Conservation (phyloP, 2,329 filamentous ascomycete species). For the Fonsecaea monophora region DNA sequence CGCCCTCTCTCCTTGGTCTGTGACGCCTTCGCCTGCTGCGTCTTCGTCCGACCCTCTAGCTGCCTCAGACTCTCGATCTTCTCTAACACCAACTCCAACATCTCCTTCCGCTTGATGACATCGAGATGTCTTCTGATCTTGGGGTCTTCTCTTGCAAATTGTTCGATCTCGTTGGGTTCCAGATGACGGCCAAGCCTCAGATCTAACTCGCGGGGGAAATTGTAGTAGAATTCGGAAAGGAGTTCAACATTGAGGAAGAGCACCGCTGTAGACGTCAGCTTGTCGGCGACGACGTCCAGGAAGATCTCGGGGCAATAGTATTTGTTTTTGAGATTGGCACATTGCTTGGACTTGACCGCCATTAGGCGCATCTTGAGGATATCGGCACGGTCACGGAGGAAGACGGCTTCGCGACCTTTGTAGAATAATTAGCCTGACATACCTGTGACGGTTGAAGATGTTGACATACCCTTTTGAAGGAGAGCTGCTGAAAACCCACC, state of each 20-base stretch:
- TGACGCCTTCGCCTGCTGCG: slow-evolving; percentile 41
- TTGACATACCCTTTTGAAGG: slow-evolving; percentile 73
- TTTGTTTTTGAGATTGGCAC: slow-evolving; percentile 81
- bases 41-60: slow-evolving; percentile 75
- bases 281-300: slow-evolving; percentile 94
- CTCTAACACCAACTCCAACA: slow-evolving; percentile 88
- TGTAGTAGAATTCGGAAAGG: slow-evolving; percentile 96
- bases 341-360: slow-evolving; percentile 90
- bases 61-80: slow-evolving; percentile 94
- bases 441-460: slow-evolving; percentile 8
- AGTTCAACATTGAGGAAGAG: slow-evolving; percentile 97
- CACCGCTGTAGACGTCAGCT: slow-evolving; percentile 91
- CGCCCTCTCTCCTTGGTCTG: slow-evolving; percentile 47
- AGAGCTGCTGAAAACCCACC: slow-evolving; percentile 92
- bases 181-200: slow-evolving; percentile 81
- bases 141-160: slow-evolving; percentile 90
- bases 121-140: slow-evolving; percentile 89
- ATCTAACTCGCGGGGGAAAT: slow-evolving; percentile 93
- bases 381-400: slow-evolving; percentile 88
- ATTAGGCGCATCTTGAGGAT: slow-evolving; percentile 88
- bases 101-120: slow-evolving; percentile 87
- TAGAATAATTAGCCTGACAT: slow-evolving; percentile 34
- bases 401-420: slow-evolving; percentile 86
- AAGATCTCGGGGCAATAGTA: slow-evolving; percentile 98
- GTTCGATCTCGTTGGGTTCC: slow-evolving; percentile 79